Base-by-base conservation (phyloP, 495 filamentous ascomycete species). In the Thermothielavioides terrestris region DNA sequence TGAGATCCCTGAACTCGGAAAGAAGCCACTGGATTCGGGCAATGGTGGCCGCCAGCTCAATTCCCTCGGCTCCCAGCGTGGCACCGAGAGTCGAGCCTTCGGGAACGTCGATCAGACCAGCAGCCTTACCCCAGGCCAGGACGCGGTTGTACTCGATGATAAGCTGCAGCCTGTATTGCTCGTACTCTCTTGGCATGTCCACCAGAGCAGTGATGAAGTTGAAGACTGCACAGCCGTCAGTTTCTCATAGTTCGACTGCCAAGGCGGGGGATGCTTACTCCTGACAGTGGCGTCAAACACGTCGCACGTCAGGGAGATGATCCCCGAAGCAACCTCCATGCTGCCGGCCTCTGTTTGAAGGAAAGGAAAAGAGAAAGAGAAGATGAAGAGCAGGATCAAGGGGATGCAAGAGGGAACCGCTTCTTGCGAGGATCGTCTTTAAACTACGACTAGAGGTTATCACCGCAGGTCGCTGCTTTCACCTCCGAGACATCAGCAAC, bases 101-200 rank as follows among this genome's bases (percentile, higher is more conserved):
- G 2, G 57, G 55, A 1, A 65, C 54, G 26, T 66, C 61, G 17
- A 66, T 46, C 3, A 66, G 47, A 0, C 63, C 63, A 4, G 51
- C 63, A 9, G 63, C 63, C 30, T 66, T 64, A 3, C 61, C 63
- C 56, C 56, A 66, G 17, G 63, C 63, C 1, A 66, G 44, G 3
- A 66, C 59, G 0, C 63, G 58, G 43, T 66, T 64, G 50, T 66
- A 66, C 34, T 66, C 63, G 27, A 66, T 66, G 26, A 66, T 55
- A 14, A 66, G 59, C 27, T 66, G 61, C 23, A 66, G 45, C 22
- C 63, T 38, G 46, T 64, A 64, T 36, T 62, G 61, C 28, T 62
- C 58, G 26, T 53, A 64, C 0, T 62, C 61, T 14, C 59, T 32
- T 1, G 63, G 63, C 61, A 64, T 64, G 7, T 66, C 63, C 10